Conservation (phyloP, 2,329 filamentous ascomycete genomes). For the Aureobasidium sp. region DNA sequence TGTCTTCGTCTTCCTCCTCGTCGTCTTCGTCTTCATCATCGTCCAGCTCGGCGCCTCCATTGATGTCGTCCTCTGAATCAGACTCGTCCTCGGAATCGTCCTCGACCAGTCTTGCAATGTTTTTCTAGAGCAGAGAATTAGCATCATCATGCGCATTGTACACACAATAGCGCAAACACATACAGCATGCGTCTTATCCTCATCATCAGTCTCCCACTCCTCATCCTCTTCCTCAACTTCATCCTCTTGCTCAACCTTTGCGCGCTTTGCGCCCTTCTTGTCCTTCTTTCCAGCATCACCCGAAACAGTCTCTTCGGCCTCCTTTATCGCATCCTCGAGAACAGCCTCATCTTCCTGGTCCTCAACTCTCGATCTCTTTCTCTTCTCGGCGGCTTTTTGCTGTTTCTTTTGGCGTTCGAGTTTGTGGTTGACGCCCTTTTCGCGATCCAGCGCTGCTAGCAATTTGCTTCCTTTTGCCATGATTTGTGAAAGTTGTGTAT, state of each 20-base stretch:
- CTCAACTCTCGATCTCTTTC: constrained; percentile 31
- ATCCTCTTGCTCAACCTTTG: constrained; percentile 23
- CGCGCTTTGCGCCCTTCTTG: constrained; percentile 18
- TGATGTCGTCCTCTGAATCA: constrained; percentile 25
- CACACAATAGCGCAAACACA: neutral
- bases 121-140: neutral
- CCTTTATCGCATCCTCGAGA: constrained; percentile 24
- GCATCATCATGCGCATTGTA: neutral
- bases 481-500: neutral
- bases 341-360: constrained; percentile 25
- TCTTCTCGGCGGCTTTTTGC: constrained; percentile 51
- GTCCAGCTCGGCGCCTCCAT: constrained; percentile 37
- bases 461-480: constrained; percentile 51
- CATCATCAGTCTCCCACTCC: constrained; percentile 27
- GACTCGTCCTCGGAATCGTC: constrained; percentile 26
- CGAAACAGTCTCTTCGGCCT: constrained; percentile 20
- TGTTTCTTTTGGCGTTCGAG: constrained; percentile 53
- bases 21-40: constrained; percentile 41
- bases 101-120: constrained; percentile 15
- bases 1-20: constrained; percentile 74
- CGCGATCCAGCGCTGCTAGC: constrained; percentile 50
- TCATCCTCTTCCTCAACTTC: constrained; percentile 14
- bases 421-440: constrained; percentile 60
- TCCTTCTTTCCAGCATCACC: constrained; percentile 18
- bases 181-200: constrained; percentile 26